These are phyloP conservation scores for Apiospora sp. DNA, from an alignment of 2,329 filamentous ascomycete species.

Conservation along the genomic window DNA sequence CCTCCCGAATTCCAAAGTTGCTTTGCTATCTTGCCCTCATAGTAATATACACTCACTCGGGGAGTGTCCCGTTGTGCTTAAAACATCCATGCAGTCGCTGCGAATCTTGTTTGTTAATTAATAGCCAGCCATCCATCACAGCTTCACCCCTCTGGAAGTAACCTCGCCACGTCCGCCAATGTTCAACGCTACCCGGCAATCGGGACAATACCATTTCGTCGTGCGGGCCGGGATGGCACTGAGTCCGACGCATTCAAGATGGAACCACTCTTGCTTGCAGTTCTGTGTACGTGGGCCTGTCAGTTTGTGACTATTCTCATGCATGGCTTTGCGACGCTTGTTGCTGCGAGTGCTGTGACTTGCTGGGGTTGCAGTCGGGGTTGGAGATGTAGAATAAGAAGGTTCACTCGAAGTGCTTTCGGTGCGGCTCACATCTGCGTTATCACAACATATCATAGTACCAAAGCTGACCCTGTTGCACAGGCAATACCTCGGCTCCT, in stretches of 20 bases:
- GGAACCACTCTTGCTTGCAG: slow-evolving; percentile 87
- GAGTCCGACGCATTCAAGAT: slow-evolving; percentile 78
- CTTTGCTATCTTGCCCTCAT: neutral
- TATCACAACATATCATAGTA: slow-evolving; percentile 85
- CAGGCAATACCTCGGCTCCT: slow-evolving; percentile 79
- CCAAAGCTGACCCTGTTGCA: slow-evolving; percentile 84
- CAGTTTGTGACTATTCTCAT: slow-evolving; percentile 31
- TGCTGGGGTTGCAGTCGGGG: slow-evolving; percentile 21
- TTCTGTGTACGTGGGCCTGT: slow-evolving; percentile 49
- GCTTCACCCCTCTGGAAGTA: slow-evolving; percentile 63
- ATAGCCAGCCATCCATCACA: slow-evolving; percentile 35
- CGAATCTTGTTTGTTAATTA: neutral
- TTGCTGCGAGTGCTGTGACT: slow-evolving; percentile 27
- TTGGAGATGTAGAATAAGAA: slow-evolving; percentile 9
- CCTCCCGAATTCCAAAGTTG: neutral
- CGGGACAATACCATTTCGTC: slow-evolving; percentile 86
- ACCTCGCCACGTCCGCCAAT: slow-evolving; percentile 71
- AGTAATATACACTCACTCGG: neutral
- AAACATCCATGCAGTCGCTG: neutral
- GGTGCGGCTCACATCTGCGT: slow-evolving; percentile 69
- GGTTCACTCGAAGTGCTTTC: slow-evolving; percentile 24
- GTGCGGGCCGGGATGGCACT: slow-evolving; percentile 73
- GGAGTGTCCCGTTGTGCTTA: neutral
- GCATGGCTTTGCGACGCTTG: slow-evolving; percentile 30
- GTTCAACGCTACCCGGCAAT: slow-evolving; percentile 70